Conservation (phyloP, 179 eudicot genomes). For the Silene vulgaris region DNA sequence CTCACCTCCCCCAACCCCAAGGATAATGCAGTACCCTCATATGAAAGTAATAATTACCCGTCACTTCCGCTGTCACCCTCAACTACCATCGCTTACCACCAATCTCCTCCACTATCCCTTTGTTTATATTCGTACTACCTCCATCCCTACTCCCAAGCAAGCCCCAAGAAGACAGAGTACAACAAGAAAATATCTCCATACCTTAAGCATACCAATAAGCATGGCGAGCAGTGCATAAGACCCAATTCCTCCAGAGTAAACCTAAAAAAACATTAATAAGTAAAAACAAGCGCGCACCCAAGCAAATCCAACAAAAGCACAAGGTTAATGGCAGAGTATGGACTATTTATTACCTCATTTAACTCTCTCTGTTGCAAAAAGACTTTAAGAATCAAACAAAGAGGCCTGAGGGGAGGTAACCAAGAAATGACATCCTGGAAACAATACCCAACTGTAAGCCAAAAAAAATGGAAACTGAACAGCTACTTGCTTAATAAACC, state of each 20-base stretch:
- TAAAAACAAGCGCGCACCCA: conserved; percentile 6
- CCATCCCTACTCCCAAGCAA: neutral
- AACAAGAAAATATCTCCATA: conserved; percentile 22
- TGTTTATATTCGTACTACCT: neutral
- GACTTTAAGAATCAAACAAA: conserved; percentile 83
- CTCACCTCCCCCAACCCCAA: no score
- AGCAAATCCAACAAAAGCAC: conserved; percentile 2
- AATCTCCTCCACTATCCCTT: neutral
- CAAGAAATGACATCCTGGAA: conserved; percentile 62
- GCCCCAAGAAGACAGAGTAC: neutral
- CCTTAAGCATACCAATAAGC: conserved; percentile 94
- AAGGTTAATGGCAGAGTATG: conserved; percentile 1
- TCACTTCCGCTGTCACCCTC: neutral
- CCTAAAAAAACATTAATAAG: conserved; percentile 33
- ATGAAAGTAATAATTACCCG: neutral
- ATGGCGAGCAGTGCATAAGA: conserved; percentile 92
- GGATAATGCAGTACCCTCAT: no score
- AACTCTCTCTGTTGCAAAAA: conserved; percentile 89
- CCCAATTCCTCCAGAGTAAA: conserved; percentile 91
- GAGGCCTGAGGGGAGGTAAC: conserved; percentile 74
- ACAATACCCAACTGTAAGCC: neutral
- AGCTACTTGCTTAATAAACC: neutral
- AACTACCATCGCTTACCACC: neutral
- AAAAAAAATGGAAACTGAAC: conserved; percentile 1
- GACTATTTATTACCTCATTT: conserved; percentile 53